A percentile compares a stretch with the other conserved stretches of the same genome.
Evolutionary conservation across 2,329 filamentous ascomycete species (phyloP).

Genomic region (Sporothrix schenckii): DNA sequence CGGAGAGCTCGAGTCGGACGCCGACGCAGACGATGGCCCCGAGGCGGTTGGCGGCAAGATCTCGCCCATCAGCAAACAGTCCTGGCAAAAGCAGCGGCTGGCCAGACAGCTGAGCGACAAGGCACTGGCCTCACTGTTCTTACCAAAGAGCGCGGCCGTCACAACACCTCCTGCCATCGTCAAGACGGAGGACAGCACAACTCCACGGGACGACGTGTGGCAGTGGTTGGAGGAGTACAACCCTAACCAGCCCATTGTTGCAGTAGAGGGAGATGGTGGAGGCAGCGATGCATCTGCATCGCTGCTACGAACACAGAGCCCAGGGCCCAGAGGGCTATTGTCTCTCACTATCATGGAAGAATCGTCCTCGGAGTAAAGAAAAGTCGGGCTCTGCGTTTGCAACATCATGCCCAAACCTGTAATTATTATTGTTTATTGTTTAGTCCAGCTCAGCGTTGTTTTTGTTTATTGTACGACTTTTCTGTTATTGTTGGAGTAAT

Average conservation of each 20-base stretch:
- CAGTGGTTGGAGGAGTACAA: slow-evolving; percentile 37
- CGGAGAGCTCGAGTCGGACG: neutral
- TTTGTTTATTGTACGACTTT: too few relatives aligned
- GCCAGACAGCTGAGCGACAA: neutral
- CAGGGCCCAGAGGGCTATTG: slow-evolving; percentile 24
- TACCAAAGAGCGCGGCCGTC: neutral
- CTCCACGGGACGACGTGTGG: slow-evolving; percentile 35
- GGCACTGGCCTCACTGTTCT: neutral
- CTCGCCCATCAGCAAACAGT: neutral
- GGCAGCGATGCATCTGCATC: neutral
- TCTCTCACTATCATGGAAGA: slow-evolving; percentile 35
- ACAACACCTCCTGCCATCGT: neutral
- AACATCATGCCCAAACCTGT: neutral
- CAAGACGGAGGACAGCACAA: slow-evolving; percentile 19
- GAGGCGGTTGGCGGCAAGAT: neutral
- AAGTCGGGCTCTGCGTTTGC: neutral
- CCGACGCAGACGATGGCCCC: neutral
- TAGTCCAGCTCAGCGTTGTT: neutral
- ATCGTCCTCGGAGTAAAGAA: slow-evolving; percentile 31
- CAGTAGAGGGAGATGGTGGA: neutral
- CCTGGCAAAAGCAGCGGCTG: neutral
- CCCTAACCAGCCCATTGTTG: slow-evolving; percentile 17
- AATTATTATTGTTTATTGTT: neutral
- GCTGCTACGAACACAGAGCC: neutral
- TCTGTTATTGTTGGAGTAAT: too few relatives aligned